A percentile compares a stretch with the other conserved stretches of the same genome.
Conservation (phyloP, 805 yeast species). For the Jamesozyma gamospora region DNA sequence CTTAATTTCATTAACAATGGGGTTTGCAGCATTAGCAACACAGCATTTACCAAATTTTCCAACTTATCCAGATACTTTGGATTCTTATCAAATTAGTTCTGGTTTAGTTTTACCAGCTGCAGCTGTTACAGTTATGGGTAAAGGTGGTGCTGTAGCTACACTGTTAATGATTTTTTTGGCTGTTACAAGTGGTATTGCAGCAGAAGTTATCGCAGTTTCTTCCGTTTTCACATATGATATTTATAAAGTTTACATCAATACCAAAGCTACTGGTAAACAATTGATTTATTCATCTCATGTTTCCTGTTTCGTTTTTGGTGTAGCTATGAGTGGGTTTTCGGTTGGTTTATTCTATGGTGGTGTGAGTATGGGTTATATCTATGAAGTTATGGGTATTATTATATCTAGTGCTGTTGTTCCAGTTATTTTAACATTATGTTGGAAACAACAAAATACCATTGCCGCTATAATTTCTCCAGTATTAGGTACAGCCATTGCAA, state of each 20-base stretch:
- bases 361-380: conserved; percentile 77
- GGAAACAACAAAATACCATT: conserved; percentile 50
- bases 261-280: conserved; percentile 64
- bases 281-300: conserved; percentile 61
- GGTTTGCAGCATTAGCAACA: conserved; percentile 69
- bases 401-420: conserved; percentile 84
- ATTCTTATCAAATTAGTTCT: conserved; percentile 62
- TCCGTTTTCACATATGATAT: conserved; percentile 80
- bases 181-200: conserved; percentile 84
- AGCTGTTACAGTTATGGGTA: conserved; percentile 76
- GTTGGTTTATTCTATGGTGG: conserved; percentile 75
- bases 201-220: conserved; percentile 82
- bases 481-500: conserved; percentile 62
- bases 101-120: conserved; percentile 64
- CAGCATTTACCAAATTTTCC: conserved; percentile 68
- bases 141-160: conserved; percentile 79
- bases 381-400: conserved; percentile 82
- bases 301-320: conserved; percentile 50
- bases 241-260: conserved; percentile 71
- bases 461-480: conserved; percentile 76
- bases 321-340: conserved; percentile 72
- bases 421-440: conserved; percentile 52
- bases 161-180: conserved; percentile 81
- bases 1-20: conserved; percentile 74
- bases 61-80: conserved; percentile 59